phyloP scores from a whole-genome alignment of 768 basidiomycete genomes.

The Phaeolepiota aurea region DNA sequence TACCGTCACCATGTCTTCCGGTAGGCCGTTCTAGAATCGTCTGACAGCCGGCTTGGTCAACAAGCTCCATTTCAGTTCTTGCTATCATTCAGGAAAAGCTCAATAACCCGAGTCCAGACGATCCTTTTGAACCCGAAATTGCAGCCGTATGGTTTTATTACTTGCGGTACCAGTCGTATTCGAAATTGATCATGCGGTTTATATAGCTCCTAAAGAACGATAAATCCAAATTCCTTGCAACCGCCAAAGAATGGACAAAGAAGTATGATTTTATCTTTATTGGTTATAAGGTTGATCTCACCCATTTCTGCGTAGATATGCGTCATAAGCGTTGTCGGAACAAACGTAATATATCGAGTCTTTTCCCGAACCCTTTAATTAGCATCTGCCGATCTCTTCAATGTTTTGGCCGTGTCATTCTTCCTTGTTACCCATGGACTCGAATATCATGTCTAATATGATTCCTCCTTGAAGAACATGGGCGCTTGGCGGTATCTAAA shows the following conservation, averaged over 20 bases:
- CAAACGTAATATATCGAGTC: too few relatives aligned
- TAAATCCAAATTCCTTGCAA: conserved; percentile 60
- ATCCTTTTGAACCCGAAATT: conserved; percentile 84
- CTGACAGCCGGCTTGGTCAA: too few relatives aligned
- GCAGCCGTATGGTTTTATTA: conserved; percentile 50
- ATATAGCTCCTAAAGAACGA: conserved; percentile 69
- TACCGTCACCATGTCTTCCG: conserved; percentile 61
- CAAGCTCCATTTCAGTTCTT: conserved; percentile 49
- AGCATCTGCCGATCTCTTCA: too few relatives aligned
- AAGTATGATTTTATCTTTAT: conserved; percentile 40
- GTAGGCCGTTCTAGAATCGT: conserved; percentile 25
- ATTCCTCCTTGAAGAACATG: too few relatives aligned
- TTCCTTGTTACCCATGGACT: too few relatives aligned
- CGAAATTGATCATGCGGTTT: conserved; percentile 3
- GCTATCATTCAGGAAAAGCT: conserved; percentile 74
- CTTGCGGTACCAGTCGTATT: neutral
- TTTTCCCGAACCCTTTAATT: too few relatives aligned
- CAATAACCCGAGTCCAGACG: conserved; percentile 82
- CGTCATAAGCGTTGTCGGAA: neutral
- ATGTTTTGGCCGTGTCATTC: too few relatives aligned
- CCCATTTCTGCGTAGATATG: too few relatives aligned
- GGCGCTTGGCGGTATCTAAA: too few relatives aligned
- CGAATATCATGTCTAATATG: too few relatives aligned
- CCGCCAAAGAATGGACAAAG: conserved; percentile 81
- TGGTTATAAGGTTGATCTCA: too few relatives aligned